Conservation (phyloP, 768 basidiomycete species). For the Lactarius akahatsu region DNA sequence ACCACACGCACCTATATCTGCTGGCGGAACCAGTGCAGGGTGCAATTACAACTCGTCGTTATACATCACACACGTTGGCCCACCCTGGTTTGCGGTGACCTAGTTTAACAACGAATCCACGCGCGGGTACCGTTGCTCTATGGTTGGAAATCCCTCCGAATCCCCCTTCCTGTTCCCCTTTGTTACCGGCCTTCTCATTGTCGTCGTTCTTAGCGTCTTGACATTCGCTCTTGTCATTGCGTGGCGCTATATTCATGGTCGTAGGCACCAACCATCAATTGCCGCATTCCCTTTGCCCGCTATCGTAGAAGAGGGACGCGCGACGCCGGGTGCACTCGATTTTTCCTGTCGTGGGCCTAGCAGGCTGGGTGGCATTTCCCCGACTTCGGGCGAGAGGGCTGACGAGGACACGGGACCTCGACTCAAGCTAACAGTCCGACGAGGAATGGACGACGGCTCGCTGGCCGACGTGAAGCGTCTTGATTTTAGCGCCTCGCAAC, state of each 20-base stretch:
- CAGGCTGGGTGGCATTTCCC: conserved; percentile 16
- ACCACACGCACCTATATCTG: background rate
- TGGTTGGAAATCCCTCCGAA: conserved; percentile 5
- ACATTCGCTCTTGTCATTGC: conserved; percentile 1
- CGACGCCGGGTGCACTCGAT: background rate
- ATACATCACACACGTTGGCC: background rate
- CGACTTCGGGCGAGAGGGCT: background rate
- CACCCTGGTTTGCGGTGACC: background rate
- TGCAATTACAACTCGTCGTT: background rate
- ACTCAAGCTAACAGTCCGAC: background rate
- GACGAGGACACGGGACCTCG: conserved; percentile 6
- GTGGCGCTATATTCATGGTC: conserved; percentile 6
- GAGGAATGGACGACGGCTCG: background rate
- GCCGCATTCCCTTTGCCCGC: conserved; percentile 6
- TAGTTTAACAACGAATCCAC: conserved; percentile 11
- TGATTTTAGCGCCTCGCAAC: background rate
- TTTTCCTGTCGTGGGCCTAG: conserved; percentile 18
- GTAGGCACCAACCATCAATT: background rate
- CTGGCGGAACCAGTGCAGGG: background rate
- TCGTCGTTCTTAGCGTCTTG: background rate
- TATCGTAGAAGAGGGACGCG: conserved; percentile 17
- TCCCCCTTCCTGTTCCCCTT: conserved; percentile 17
- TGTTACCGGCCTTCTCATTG: conserved; percentile 4
- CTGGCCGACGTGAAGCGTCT: background rate
- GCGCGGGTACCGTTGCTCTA: background rate